A percentile compares a stretch with the other conserved stretches of the same genome.
Evolutionary conservation across 768 basidiomycete genomes (phyloP).

Genomic region (Macrocybe gigantea): DNA sequence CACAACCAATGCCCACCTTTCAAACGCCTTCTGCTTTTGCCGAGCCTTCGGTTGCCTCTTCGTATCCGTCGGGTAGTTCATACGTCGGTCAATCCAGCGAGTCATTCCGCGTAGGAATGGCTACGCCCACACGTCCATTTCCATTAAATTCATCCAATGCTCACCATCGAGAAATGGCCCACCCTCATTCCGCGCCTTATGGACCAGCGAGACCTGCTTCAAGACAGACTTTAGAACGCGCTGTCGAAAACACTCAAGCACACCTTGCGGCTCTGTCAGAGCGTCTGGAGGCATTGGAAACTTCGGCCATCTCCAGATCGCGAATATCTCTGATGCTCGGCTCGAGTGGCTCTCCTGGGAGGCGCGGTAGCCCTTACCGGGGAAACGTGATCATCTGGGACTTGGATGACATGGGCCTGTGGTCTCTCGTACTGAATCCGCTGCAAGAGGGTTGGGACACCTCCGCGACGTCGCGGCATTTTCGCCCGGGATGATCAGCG

Average conservation of each 20-base stretch:
- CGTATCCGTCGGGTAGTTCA: slow-evolving; percentile 29
- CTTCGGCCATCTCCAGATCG: slow-evolving; percentile 31
- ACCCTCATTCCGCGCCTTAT: slow-evolving; percentile 26
- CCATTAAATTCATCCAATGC: slow-evolving; percentile 20
- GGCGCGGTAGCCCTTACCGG: slow-evolving; percentile 37
- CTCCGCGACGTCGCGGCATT: slow-evolving; percentile 50
- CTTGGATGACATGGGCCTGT: slow-evolving; percentile 78
- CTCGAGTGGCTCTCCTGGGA: slow-evolving; percentile 31
- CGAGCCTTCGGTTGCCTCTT: slow-evolving; percentile 36
- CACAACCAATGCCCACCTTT: slow-evolving; percentile 69
- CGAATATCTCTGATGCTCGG: slow-evolving; percentile 33
- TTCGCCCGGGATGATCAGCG: slow-evolving; percentile 53
- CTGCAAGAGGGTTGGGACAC: slow-evolving; percentile 42
- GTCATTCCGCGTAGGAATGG: slow-evolving; percentile 29
- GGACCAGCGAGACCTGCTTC: slow-evolving; percentile 40
- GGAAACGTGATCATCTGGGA: slow-evolving; percentile 48
- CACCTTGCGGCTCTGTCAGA: slow-evolving; percentile 80
- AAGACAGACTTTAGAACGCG: slow-evolving; percentile 58
- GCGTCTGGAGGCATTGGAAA: slow-evolving; percentile 69
- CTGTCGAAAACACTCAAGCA: slow-evolving; percentile 74
- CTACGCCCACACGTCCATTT: slow-evolving; percentile 31
- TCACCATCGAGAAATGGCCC: slow-evolving; percentile 27
- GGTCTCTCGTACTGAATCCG: slow-evolving; percentile 69
- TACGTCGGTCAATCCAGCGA: slow-evolving; percentile 33
- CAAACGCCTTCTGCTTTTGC: slow-evolving; percentile 73